Evolutionary conservation across 169 alveolate species (phyloP).

Genomic region (Babesia gibsoni): DNA sequence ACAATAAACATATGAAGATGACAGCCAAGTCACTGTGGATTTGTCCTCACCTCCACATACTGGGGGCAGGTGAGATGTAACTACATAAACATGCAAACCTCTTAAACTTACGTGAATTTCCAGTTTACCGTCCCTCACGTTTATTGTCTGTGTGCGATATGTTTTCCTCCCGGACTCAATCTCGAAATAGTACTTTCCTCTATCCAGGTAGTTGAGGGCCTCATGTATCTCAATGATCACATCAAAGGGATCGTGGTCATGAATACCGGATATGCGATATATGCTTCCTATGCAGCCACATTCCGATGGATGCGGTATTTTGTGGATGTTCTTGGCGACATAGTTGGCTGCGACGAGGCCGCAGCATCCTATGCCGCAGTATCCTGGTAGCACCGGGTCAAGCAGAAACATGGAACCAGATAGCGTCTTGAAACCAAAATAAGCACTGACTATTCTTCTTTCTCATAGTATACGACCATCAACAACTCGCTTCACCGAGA

Average conservation of each 20-base stretch:
- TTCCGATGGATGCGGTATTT: constrained; percentile 66
- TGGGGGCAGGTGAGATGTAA: no score
- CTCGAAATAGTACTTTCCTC: constrained; percentile 58
- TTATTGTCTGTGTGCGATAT: constrained; percentile 27
- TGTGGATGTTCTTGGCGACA: constrained; percentile 25
- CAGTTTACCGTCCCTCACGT: constrained; percentile 22
- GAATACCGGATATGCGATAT: constrained; percentile 57
- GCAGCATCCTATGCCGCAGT: constrained; percentile 57
- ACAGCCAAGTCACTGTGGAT: no score
- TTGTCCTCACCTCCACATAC: no score
- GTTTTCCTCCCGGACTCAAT: constrained; percentile 58
- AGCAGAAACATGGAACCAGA: constrained; percentile 50
- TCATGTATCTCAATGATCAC: constrained; percentile 67
- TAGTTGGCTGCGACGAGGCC: constrained; percentile 43
- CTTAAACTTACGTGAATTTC: constrained; percentile 41
- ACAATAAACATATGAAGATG: no score
- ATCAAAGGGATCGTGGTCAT: constrained; percentile 69
- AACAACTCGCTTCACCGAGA: no score
- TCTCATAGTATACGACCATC: no score
- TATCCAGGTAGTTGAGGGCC: constrained; percentile 13
- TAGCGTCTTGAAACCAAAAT: no score
- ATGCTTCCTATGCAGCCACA: constrained; percentile 58
- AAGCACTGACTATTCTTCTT: no score
- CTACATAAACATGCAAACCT: no score
- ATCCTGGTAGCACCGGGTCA: constrained; percentile 44